phyloP scores from a whole-genome alignment of 495 filamentous ascomycete genomes.

The Penicillium ucsense region DNA sequence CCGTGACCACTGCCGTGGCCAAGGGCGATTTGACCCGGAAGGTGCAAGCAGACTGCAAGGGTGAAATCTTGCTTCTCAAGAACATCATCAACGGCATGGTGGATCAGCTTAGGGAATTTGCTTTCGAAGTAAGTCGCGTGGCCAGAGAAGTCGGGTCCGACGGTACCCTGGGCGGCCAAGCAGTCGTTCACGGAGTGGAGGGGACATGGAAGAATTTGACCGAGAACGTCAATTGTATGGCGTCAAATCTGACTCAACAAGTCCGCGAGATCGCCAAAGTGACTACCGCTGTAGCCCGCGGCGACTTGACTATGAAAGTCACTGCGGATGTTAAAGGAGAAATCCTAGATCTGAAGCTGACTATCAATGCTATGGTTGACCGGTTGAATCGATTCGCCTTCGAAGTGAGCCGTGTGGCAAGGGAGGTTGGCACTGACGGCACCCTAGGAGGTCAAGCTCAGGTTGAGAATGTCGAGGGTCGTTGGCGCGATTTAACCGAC shows the following conservation, averaged over 20 bases:
- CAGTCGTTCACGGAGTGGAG: conserved; percentile 86
- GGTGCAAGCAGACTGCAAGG: conserved; percentile 82
- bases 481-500: conserved; percentile 84
- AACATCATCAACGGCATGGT: conserved; percentile 94
- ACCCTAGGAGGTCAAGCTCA: conserved; percentile 83
- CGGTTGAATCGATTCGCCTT: conserved; percentile 85
- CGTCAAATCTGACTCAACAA: conserved; percentile 64
- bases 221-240: conserved; percentile 94
- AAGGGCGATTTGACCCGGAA: conserved; percentile 85
- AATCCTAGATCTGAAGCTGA: conserved; percentile 80
- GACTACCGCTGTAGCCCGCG: conserved; percentile 81
- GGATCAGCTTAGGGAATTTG: conserved; percentile 83
- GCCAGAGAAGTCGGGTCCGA: conserved; percentile 86
- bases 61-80: conserved; percentile 81
- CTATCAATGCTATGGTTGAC: conserved; percentile 93
- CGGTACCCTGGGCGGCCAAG: conserved; percentile 79
- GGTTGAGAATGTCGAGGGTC: conserved; percentile 85
- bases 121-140: conserved; percentile 85
- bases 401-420: conserved; percentile 85
- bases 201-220: conserved; percentile 92
- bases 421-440: conserved; percentile 85
- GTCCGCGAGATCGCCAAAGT: conserved; percentile 90
- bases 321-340: conserved; percentile 89
- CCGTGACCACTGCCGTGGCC: conserved; percentile 85
- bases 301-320: conserved; percentile 85